Base-by-base conservation (phyloP, 139 green algal species). In the Coelastrella sp. region DNA sequence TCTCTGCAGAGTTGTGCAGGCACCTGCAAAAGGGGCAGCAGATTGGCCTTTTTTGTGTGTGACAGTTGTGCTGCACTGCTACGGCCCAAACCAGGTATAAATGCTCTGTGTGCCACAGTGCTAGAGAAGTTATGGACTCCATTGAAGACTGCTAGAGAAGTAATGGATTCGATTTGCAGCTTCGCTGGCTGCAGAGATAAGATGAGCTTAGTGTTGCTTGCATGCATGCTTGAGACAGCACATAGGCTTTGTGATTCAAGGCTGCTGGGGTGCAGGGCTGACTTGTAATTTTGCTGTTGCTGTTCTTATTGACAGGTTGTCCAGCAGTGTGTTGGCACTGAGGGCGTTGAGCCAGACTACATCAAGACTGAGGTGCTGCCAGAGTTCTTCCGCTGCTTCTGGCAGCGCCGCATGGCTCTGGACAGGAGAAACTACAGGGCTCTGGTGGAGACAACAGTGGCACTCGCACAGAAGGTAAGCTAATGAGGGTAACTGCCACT, bases 301-400 rank as follows among this genome's bases (percentile, higher is more conserved):
- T 58, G 23, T 58, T 80, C 8, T n/a, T 80, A 17, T 4, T 23
- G 54, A 23, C 91, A 95, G 91, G 97, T 99, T 90, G 97, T 99
- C 22, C 98, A 99, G 95, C 98, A 99, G 95, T 99, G 97, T 92
- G 98, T 99, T 88, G 93, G 75, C 65, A 99, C 98, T 19, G 98
- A 99, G 83, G 98, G 98, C 73, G 98, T 99, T 87, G 97, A 99
- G 94, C 86, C 96, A 4, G 96, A 98, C 66, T 99, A 99, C 95
- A 97, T 94, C 56, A 93, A 92, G 66, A 86, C 88, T 0, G 97
- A 99, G 91, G 97, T 99, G 76, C 92, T 99, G 88, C 98, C 98
- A 10, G 96, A 99, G 90, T 99, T 99, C 94, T 99, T 99, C 96
- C 92, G 94, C 87, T 94, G 97, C 92, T 99, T 99, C 93, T 99